phyloP scores from a whole-genome alignment of 2,329 filamentous ascomycete genomes.

The Aspergillus pseudonomiae region DNA sequence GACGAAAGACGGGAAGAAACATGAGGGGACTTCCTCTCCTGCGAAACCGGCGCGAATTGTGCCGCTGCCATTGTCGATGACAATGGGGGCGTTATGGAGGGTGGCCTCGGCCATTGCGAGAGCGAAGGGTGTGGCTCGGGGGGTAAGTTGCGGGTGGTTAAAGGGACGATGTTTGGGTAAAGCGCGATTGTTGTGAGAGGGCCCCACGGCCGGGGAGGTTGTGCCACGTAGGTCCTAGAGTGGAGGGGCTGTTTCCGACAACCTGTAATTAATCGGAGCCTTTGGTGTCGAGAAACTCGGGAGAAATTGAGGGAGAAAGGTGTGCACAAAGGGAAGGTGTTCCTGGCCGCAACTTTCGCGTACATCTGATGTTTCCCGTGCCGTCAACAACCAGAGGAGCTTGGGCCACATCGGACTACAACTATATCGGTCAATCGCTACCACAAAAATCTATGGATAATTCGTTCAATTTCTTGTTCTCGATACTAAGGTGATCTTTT shows the following conservation, averaged over 20 bases:
- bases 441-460: neutral
- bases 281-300: neutral
- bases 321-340: neutral
- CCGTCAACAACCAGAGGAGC: slow-evolving; percentile 8
- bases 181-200: slow-evolving; percentile 27
- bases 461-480: neutral
- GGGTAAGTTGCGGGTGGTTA: slow-evolving; percentile 10
- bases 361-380: slow-evolving; percentile 17
- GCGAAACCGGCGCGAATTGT: slow-evolving; percentile 97
- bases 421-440: neutral
- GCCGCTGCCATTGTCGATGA: slow-evolving; percentile 97
- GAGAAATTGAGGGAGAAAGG: slow-evolving; percentile 4
- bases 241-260: slow-evolving; percentile 13
- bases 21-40: slow-evolving; percentile 92
- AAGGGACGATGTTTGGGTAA: slow-evolving; percentile 23
- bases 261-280: neutral
- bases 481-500: neutral
- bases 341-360: neutral
- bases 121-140: slow-evolving; percentile 20
- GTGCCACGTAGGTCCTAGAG: slow-evolving; percentile 9
- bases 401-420: slow-evolving; percentile 5
- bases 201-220: slow-evolving; percentile 32
- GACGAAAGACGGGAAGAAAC: slow-evolving; percentile 96
- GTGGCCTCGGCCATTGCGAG: slow-evolving; percentile 63
- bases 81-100: slow-evolving; percentile 96